A percentile compares a stretch with the other conserved stretches of the same genome.
Conservation (phyloP, 2,329 filamentous ascomycete species). For the Ramularia endophylla region DNA sequence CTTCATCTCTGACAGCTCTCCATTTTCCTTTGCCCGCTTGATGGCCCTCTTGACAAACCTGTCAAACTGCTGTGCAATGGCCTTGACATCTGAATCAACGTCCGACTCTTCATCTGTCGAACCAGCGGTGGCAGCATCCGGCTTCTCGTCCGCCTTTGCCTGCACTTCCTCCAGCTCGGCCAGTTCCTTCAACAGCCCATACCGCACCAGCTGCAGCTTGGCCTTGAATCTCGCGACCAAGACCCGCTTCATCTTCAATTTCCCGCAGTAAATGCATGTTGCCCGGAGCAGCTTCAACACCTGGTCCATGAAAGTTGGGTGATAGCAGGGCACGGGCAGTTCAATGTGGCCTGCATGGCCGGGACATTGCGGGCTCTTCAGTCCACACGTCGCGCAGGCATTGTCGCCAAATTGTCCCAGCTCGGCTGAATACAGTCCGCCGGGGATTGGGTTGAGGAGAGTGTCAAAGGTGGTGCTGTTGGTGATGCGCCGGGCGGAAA, state of each 20-base stretch:
- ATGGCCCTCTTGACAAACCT: constrained; percentile 70
- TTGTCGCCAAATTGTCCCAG: constrained; percentile 85
- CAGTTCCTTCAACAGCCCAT: constrained; percentile 70
- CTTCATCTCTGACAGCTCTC: constrained; percentile 54
- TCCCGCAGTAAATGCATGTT: constrained; percentile 86
- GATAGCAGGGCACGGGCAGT: constrained; percentile 86
- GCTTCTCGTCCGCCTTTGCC: constrained; percentile 12
- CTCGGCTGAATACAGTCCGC: constrained; percentile 87
- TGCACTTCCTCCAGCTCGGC: constrained; percentile 43
- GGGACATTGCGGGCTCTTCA: constrained; percentile 71
- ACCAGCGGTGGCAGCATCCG: constrained; percentile 6
- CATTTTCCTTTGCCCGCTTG: constrained; percentile 48
- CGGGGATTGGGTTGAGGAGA: constrained; percentile 79
- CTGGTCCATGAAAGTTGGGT: constrained; percentile 95
- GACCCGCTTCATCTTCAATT: constrained; percentile 70
- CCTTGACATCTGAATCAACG: constrained; percentile 55
- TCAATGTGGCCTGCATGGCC: constrained; percentile 96
- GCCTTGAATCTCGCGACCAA: constrained; percentile 74
- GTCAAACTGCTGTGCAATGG: constrained; percentile 51
- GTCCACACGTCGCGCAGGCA: constrained; percentile 83
- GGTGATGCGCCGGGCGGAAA: constrained; percentile 91
- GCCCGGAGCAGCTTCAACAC: constrained; percentile 76
- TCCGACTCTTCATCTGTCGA: constrained; percentile 52
- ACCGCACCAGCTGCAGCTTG: constrained; percentile 78
- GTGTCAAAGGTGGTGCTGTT: constrained; percentile 93